phyloP scores from a whole-genome alignment of 2,329 filamentous ascomycete species.

The Ambrosiella cleistominuta region DNA sequence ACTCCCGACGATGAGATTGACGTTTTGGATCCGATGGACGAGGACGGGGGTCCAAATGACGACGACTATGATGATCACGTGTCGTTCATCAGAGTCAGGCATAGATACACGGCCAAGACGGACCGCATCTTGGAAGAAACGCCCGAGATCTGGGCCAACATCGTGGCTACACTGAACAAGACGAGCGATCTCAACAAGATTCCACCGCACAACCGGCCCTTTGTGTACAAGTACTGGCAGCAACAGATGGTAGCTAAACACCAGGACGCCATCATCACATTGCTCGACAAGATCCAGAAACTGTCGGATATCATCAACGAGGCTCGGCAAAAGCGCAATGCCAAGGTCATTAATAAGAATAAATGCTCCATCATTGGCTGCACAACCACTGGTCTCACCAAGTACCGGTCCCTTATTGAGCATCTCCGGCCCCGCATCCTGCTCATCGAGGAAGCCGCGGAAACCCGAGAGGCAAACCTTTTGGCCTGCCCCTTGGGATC shows the following conservation, averaged over 20 bases:
- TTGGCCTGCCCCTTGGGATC: conserved; percentile 32
- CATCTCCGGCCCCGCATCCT: conserved; percentile 49
- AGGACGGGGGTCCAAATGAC: conserved; percentile 4
- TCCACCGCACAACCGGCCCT: conserved; percentile 34
- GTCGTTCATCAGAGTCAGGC: conserved; percentile 22
- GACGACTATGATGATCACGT: conserved; percentile 35
- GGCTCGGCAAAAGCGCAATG: conserved; percentile 40
- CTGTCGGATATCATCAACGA: conserved; percentile 30
- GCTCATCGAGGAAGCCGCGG: conserved; percentile 65
- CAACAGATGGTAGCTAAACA: conserved; percentile 32
- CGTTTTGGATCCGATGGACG: conserved; percentile 2
- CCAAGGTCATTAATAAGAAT: conserved; percentile 21
- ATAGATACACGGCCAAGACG: neutral
- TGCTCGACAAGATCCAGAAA: conserved; percentile 23
- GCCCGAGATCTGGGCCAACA: conserved; percentile 2
- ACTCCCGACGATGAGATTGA: conserved; percentile 1
- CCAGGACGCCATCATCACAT: conserved; percentile 27
- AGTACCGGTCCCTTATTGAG: conserved; percentile 55
- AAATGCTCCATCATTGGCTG: conserved; percentile 35
- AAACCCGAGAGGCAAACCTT: conserved; percentile 49
- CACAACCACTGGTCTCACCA: conserved; percentile 66
- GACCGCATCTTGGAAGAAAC: neutral
- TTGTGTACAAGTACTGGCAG: conserved; percentile 50
- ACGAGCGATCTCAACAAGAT: conserved; percentile 43
- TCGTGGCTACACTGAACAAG: conserved; percentile 12